Base-by-base conservation (phyloP, 2,329 filamentous ascomycete species). In the Sporothrix sp. region DNA sequence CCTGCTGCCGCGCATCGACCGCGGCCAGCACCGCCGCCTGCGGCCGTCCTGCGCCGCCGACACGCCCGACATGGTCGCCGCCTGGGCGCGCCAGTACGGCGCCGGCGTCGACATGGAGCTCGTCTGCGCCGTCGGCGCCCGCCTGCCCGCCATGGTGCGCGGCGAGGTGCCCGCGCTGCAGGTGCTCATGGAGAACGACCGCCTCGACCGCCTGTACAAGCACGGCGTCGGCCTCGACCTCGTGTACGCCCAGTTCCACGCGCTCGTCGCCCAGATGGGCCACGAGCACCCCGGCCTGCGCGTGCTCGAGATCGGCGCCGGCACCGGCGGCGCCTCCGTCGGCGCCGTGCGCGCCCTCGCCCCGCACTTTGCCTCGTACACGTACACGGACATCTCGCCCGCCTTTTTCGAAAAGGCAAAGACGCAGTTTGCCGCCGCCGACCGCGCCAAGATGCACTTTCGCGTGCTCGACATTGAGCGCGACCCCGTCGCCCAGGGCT, bases 221-320 rank as follows among this genome's bases (percentile, higher is more conserved):
- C 57, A 57, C 7, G 56, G 55, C 6, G 47, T 61, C 28, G 59
- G 52, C 18, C 37, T 54, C n/a, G 52, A 53, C 36, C 40, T 40
- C 0, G 54, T 57, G 13, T 60, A 63, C 37, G 39, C 52, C 2
- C 59, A 61, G 28, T 38, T 65, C 9, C 60, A 57, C 25, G 44
- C 27, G 4, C 44, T 50, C 39, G 25, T 59, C 32, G 44, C 37
- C 13, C 51, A 55, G 38, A 45, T 57, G 40, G 38, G 32, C 35
- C 54, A 60, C 42, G 59, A 60, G 52, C 44, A 60, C 32, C 60
- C 62, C 0, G 50, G 53, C 2, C 53, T 60, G 2, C 55, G 53
- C 27, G 63, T 74, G 23, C 54, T 75, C 5, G 63, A 65, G 54
- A 61, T 71, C 4, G 71, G 71, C 13, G 56, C 50, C 32, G 58